Evolutionary conservation across 2,329 filamentous ascomycete species (phyloP), one percentile per base, ranked within the genome.

Genomic region (Botrytis deweyae): DNA sequence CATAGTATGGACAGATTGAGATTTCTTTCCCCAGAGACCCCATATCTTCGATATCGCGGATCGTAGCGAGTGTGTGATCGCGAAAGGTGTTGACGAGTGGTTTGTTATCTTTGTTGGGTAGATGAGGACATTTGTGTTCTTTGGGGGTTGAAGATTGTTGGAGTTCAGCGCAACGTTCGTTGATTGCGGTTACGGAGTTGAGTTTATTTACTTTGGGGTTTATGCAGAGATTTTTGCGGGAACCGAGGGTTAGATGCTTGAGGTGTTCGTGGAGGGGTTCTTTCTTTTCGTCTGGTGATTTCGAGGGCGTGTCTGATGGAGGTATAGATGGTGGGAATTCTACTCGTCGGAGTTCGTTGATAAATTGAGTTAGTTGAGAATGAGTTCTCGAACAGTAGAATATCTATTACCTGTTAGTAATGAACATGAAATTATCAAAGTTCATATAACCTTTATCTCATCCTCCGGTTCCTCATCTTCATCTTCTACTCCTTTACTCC

Each of bases 1-100:
- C 95, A 82, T 99, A 99, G 82, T 99, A 99, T 0, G 96, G 95
- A 80, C 96, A 99, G 8, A 98, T 88, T 0, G 91, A 89, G 46
- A 98, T 85, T 68, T 91, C 88, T 78, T 91, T 93, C 6, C 96
- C 96, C 1, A 98, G 85, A 22, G 86, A 85, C 33, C 91, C 91
- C 58, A 98, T 86, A 78, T 99, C 96, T 81, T 99, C 96, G 72
- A 99, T 98, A 79, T 99, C 96, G 3, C 93, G 92, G 12, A 99
- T 88, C 0, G 89, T 94, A 0, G 96, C 94, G 52, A 98, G 84
- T 1, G 93, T 89, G 77, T 93, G 90, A 80, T 98, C 95, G 29
- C 95, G 90, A 78, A 99, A 98, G 68, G 93, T 89, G 72, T 94
- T 89, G 0, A 93, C 89, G 40, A 92, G 84, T 7, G 87, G 84